Percentiles rank a stretch among this genome's conserved stretches.
Evolutionary conservation across 306 rosid genomes (phyloP).

Genomic region (Cucurbita maxima): DNA sequence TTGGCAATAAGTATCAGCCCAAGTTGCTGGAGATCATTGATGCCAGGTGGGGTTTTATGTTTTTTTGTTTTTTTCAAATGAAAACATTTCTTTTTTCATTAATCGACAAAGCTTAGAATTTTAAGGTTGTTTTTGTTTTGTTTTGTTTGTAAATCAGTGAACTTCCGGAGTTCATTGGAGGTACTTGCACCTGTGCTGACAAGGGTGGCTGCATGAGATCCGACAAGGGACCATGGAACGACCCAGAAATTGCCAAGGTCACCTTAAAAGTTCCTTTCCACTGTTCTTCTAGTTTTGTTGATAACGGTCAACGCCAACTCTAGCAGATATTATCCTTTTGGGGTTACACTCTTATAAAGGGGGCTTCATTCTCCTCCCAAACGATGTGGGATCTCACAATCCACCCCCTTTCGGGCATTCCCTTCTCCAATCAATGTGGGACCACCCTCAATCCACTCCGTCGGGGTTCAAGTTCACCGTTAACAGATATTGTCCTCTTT

Average conservation of each 20-base stretch:
- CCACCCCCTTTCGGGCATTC: too few relatives aligned
- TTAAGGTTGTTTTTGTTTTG: not conserved
- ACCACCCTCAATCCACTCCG: too few relatives aligned
- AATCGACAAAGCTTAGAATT: not conserved
- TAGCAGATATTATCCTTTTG: too few relatives aligned
- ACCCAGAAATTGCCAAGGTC: conserved; percentile 69
- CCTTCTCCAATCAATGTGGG: too few relatives aligned
- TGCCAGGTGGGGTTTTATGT: conserved; percentile 30
- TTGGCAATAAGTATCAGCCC: conserved; percentile 90
- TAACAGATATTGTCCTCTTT: too few relatives aligned
- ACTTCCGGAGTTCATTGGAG: conserved; percentile 88
- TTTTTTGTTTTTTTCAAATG: not conserved
- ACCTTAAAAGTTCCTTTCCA: not conserved
- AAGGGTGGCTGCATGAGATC: conserved; percentile 97
- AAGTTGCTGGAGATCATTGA: conserved; percentile 89
- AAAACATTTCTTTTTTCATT: not conserved
- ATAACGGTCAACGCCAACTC: not conserved
- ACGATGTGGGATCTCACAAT: too few relatives aligned
- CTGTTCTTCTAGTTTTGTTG: not conserved
- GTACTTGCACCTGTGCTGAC: conserved; percentile 76
- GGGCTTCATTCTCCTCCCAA: too few relatives aligned
- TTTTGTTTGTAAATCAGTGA: conserved; percentile 35
- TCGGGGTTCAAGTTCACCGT: too few relatives aligned
- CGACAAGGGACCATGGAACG: conserved; percentile 98
- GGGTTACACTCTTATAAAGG: too few relatives aligned